Evolutionary conservation across 306 rosid genomes (phyloP).

Genomic region (Prunus dulcis): DNA sequence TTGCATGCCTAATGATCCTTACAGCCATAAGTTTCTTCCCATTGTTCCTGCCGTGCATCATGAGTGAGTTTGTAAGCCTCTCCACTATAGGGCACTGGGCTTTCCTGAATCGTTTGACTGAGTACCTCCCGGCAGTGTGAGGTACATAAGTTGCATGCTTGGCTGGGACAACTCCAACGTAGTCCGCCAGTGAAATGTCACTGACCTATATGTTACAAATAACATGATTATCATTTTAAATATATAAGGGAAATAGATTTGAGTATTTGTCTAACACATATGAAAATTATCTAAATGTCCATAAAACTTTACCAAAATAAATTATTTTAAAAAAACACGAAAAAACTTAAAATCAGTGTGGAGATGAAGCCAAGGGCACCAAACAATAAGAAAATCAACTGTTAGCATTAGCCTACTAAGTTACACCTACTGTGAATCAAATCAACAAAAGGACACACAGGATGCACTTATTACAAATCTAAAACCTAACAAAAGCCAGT

Average conservation of each 20-base stretch:
- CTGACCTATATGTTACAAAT: neutral
- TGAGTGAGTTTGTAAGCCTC: slow-evolving; percentile 11
- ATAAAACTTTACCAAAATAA: no score
- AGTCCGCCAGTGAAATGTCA: neutral
- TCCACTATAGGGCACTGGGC: slow-evolving; percentile 8
- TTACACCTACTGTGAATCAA: neutral
- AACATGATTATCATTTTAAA: no score
- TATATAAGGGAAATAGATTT: no score
- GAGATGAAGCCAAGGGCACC: no score
- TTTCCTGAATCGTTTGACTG: neutral
- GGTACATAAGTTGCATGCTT: slow-evolving; percentile 9
- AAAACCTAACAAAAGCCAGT: neutral
- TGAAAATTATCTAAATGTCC: no score
- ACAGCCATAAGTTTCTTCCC: neutral
- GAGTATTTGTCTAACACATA: no score
- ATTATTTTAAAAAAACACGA: no score
- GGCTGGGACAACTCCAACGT: neutral
- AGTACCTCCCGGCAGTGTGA: slow-evolving; percentile 14
- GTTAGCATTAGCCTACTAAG: neutral
- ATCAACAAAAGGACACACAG: neutral
- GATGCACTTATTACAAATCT: neutral
- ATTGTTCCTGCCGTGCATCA: slow-evolving; percentile 8
- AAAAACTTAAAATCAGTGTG: no score
- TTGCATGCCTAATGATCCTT: neutral
- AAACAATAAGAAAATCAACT: no score